A percentile compares a stretch with the other conserved stretches of the same genome.
phyloP scores from a whole-genome alignment of 352 stramenopile genomes.

The Pythium graminicola region DNA sequence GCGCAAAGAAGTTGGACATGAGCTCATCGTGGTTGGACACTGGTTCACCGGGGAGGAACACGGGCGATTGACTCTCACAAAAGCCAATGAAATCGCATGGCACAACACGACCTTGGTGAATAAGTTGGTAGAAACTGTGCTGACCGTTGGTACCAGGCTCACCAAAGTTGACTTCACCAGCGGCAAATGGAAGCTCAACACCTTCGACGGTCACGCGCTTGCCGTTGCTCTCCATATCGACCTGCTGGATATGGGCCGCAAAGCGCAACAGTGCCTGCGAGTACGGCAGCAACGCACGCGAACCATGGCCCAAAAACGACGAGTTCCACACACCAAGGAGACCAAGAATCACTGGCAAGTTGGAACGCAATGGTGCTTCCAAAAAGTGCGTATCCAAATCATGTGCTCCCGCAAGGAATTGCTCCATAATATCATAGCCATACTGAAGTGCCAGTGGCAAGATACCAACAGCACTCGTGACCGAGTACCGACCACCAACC shows the following conservation, averaged over 20 bases:
- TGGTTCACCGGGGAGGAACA: conserved; percentile 63
- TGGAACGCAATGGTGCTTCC: conserved; percentile 86
- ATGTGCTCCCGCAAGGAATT: conserved; percentile 95
- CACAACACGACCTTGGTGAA: conserved; percentile 97
- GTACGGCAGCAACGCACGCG: conserved; percentile 89
- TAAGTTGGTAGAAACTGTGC: conserved; percentile 99
- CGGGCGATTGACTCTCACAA: conserved; percentile 90
- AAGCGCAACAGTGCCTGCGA: conserved; percentile 94
- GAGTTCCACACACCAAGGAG: conserved; percentile 98
- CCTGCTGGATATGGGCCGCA: conserved; percentile 96
- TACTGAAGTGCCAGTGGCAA: conserved; percentile 96
- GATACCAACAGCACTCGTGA: conserved; percentile 96
- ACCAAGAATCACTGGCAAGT: conserved; percentile 96
- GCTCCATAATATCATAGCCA: conserved; percentile 85
- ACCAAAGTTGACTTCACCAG: conserved; percentile 96
- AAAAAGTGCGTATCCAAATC: conserved; percentile 98
- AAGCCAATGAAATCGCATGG: conserved; percentile 99
- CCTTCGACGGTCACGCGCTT: conserved; percentile 96
- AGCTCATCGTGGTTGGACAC: conserved; percentile 99
- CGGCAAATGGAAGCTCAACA: conserved; percentile 88
- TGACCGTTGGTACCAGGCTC: conserved; percentile 98
- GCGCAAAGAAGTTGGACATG: conserved; percentile 99
- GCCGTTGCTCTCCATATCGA: conserved; percentile 99
- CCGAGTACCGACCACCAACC: conserved; percentile 96
- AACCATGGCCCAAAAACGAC: conserved; percentile 94